Evolutionary conservation across 140 eudicot species (phyloP).

Genomic region (Oenanthe javanica): DNA sequence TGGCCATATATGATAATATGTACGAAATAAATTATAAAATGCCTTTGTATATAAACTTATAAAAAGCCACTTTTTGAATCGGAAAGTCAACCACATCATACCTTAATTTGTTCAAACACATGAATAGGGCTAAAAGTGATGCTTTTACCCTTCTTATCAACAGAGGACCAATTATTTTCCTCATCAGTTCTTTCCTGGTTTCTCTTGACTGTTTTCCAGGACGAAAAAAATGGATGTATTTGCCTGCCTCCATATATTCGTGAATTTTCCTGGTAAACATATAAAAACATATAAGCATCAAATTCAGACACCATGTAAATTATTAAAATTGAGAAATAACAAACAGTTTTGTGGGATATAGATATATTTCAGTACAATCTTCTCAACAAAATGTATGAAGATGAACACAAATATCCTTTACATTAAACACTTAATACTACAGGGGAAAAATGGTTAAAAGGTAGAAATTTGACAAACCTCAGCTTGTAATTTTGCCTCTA

Average conservation of each 20-base stretch:
- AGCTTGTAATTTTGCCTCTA: conserved; percentile 83
- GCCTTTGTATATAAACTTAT: background rate
- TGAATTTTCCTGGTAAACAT: conserved; percentile 62
- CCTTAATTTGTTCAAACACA: conserved; percentile 66
- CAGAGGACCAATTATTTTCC: conserved; percentile 27
- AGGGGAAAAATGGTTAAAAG: too few relatives aligned
- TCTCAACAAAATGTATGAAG: background rate
- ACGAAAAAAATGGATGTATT: conserved; percentile 81
- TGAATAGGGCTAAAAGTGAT: conserved; percentile 58
- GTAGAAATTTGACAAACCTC: conserved; percentile 53
- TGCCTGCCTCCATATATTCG: conserved; percentile 82
- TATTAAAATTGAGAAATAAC: background rate
- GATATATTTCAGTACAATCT: background rate
- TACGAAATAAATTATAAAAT: background rate
- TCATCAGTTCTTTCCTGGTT: conserved; percentile 32
- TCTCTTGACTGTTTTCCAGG: conserved; percentile 50
- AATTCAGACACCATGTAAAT: background rate
- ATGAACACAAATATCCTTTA: background rate
- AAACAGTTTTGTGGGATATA: background rate
- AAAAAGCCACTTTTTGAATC: background rate
- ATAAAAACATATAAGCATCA: conserved; percentile 3
- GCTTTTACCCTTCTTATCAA: conserved; percentile 36
- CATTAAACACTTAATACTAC: background rate
- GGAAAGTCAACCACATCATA: conserved; percentile 11
- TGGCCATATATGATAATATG: background rate